Conservation (phyloP, 257 asterid genomes). For the Nicotiana attenuata region DNA sequence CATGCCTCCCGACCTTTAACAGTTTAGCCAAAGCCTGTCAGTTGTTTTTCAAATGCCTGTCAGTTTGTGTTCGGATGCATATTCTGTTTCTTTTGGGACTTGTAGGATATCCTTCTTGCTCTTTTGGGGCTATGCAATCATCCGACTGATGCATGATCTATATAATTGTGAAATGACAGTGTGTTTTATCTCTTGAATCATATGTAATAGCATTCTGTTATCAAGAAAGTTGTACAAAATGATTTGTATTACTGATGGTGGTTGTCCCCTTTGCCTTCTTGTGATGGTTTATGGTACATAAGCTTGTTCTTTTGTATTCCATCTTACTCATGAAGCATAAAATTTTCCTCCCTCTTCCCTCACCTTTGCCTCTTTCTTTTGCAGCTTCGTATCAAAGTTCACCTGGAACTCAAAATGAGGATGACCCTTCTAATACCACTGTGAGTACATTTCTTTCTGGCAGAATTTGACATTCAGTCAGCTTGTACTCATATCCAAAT, state of each 20-base stretch:
- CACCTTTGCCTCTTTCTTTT: conserved; percentile 12
- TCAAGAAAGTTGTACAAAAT: background rate
- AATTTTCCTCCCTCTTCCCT: background rate
- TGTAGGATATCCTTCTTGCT: background rate
- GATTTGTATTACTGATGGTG: background rate
- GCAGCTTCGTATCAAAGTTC: conserved; percentile 66
- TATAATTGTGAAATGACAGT: background rate
- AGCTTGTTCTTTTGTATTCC: background rate
- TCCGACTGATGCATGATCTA: background rate
- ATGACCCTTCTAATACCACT: conserved; percentile 85
- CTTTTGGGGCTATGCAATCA: background rate
- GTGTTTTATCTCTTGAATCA: background rate
- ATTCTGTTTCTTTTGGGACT: background rate
- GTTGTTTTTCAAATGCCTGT: background rate
- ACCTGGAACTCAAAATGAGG: conserved; percentile 74
- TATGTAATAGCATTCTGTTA: background rate
- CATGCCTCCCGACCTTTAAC: background rate
- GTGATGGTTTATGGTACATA: background rate
- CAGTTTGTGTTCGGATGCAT: background rate
- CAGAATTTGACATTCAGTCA: background rate
- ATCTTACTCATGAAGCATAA: background rate
- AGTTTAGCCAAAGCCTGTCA: background rate
- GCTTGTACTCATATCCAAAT: background rate
- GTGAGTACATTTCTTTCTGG: conserved; percentile 42
- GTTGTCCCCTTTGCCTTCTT: background rate